Evolutionary conservation across 2,329 filamentous ascomycete species (phyloP).

Genomic region (Colletotrichum theobromicola): DNA sequence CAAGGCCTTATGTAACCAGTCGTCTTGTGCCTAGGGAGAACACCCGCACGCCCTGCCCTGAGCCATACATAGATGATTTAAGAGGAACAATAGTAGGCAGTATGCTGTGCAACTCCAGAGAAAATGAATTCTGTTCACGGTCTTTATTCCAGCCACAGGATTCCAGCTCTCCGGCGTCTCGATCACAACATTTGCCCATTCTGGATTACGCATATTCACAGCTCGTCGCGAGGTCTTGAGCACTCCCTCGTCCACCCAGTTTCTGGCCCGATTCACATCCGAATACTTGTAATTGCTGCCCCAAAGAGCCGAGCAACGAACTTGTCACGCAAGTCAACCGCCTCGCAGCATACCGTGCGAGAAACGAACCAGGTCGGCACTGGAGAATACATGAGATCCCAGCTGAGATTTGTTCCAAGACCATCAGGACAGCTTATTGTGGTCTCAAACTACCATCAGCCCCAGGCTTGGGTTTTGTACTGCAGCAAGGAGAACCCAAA

Average conservation of each 20-base stretch:
- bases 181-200: accelerated
- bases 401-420: too few relatives aligned
- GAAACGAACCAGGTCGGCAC: accelerated
- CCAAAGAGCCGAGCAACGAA: too few relatives aligned
- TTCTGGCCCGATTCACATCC: background rate
- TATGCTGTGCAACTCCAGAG: background rate
- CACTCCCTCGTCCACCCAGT: too few relatives aligned
- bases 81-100: background rate
- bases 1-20: background rate
- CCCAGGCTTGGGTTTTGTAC: background rate
- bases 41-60: background rate
- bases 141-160: background rate
- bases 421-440: too few relatives aligned
- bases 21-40: background rate
- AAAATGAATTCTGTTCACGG: too few relatives aligned
- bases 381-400: too few relatives aligned
- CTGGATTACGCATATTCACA: accelerated
- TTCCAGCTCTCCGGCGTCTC: accelerated
- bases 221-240: too few relatives aligned
- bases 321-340: too few relatives aligned
- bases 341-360: too few relatives aligned
- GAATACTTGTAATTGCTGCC: accelerated
- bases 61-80: background rate
- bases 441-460: too few relatives aligned
- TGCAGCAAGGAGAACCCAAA: too few relatives aligned